Base-by-base conservation (phyloP, 192 early-diverging fungal species). In the Coemansia sp. region DNA sequence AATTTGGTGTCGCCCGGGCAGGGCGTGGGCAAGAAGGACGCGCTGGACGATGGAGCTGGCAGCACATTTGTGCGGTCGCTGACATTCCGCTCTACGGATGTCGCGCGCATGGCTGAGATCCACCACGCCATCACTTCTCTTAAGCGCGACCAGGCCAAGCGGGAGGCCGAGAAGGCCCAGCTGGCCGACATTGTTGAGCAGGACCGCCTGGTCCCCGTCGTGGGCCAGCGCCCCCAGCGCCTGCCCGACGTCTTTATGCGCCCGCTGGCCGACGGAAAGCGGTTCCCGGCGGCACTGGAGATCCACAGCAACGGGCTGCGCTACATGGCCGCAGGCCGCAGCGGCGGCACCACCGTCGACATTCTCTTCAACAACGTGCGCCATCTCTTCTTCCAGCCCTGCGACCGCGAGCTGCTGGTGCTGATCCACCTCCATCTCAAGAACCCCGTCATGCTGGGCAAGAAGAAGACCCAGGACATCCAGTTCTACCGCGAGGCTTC, bases 401-500 rank as follows among this genome's bases (percentile, higher is more conserved):
- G 95, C 76, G 97, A 99, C 61, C 82, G 88, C 53, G 97, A 99
- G 73, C 75, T 98, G 40, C 84, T 97, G 62, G 95, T 99, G 17
- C 62, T 99, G 31, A 77, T 99, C 51, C 97, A 99, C 63, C 79
- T 94, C 21, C 95, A 99, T 48, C 84, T 99, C 23, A 93, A 92
- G 71, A 91, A 98, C 76, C 92, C 93, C 5, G 89, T 99, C 54
- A 90, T 99, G 85, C 87, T 98, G 71, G 94, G 93, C 39, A 96
- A 97, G 80, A 96, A 95, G 82, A 99, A 98, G 75, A 93, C 88
- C 6, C 71, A 89, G 82, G 95, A 99, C 69, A 88, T 99, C 40
- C 97, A 99, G 79, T 98, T 99, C 80, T 97, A 94, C 66, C 87
- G 93, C 53, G 95, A 97, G 60, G 94, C 96, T 2, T 86, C 90